phyloP scores from a whole-genome alignment of 305 asterid genomes.

The Stenogyne calaminthoides region DNA sequence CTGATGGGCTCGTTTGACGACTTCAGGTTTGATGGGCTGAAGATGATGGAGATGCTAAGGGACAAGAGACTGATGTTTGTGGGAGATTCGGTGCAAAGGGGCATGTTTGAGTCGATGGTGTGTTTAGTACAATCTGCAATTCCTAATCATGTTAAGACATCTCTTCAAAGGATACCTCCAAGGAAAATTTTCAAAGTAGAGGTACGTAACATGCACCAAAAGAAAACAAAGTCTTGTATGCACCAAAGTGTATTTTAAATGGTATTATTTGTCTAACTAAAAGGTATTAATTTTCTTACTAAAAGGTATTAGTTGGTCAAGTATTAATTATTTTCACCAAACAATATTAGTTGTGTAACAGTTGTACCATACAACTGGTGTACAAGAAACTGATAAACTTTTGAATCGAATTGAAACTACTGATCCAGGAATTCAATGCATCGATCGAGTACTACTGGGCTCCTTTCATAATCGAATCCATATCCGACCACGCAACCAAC shows the following conservation, averaged over 20 bases:
- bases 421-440: slow-evolving; percentile 70
- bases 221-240: too few relatives aligned
- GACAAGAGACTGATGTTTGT: slow-evolving; percentile 86
- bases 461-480: slow-evolving; percentile 82
- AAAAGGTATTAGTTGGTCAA: too few relatives aligned
- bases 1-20: too few relatives aligned
- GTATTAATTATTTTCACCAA: too few relatives aligned
- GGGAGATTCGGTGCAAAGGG: slow-evolving; percentile 91
- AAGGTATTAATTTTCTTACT: too few relatives aligned
- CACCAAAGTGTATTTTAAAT: too few relatives aligned
- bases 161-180: slow-evolving; percentile 75
- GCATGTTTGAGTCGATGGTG: slow-evolving; percentile 97
- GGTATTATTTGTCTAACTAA: too few relatives aligned
- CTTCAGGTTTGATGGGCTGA: slow-evolving; percentile 71
- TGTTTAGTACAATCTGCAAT: slow-evolving; percentile 74
- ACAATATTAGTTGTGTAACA: too few relatives aligned
- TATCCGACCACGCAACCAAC: slow-evolving; percentile 87
- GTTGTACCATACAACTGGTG: too few relatives aligned
- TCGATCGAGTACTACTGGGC: slow-evolving; percentile 97
- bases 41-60: slow-evolving; percentile 78
- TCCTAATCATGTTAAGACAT: slow-evolving; percentile 48
- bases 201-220: slow-evolving; percentile 33
- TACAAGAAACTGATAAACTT: too few relatives aligned
- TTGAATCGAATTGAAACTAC: too few relatives aligned
- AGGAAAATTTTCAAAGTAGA: slow-evolving; percentile 69